Evolutionary conservation across 169 alveolate species (phyloP).

Genomic region (Amoebophrya sp.): DNA sequence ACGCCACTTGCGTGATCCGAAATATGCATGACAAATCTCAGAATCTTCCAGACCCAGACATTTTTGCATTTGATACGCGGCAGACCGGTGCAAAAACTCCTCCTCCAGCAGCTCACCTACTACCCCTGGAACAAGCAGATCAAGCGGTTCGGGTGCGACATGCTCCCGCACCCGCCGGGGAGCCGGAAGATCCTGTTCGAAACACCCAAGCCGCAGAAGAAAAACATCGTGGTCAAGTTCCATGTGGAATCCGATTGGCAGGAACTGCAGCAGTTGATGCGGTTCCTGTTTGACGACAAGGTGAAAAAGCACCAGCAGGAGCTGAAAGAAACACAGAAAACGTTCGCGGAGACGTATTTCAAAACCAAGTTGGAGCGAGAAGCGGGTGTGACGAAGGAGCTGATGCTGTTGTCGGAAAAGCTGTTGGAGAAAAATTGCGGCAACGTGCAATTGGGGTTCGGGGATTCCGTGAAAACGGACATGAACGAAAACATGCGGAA

Average conservation of each 20-base stretch:
- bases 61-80: too few species aligned
- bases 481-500: neutral
- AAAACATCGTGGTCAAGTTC: neutral
- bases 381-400: neutral
- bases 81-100: neutral
- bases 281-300: neutral
- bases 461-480: neutral
- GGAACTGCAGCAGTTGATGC: neutral
- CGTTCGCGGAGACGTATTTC: conserved; percentile 9
- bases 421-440: neutral
- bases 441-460: neutral
- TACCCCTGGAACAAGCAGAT: conserved; percentile 14
- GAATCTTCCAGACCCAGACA: too few species aligned
- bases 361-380: neutral
- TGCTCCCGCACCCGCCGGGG: conserved; percentile 20
- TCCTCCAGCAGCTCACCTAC: neutral
- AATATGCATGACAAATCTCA: too few species aligned
- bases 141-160: neutral
- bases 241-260: neutral
- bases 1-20: too few species aligned
- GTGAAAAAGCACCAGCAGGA: neutral
- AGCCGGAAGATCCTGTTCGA: neutral
- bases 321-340: neutral
- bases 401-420: neutral
- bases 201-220: neutral